These are phyloP conservation scores for Phyllosticta citribraziliensis DNA, from an alignment of 2,329 filamentous ascomycete genomes.

Conservation along the genomic window DNA sequence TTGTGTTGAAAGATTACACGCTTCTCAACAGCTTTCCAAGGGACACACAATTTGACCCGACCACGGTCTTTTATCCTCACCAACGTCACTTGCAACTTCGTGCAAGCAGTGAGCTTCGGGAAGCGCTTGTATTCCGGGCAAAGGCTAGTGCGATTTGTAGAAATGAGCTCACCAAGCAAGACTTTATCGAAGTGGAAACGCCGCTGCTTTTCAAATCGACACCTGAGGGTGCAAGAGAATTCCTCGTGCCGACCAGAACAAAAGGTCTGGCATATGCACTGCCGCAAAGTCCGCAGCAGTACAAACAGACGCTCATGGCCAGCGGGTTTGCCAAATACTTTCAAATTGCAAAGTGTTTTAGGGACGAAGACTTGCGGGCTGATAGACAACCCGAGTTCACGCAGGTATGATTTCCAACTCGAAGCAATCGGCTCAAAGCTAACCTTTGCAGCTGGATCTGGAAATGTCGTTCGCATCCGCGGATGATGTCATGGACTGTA, in stretches of 20 bases:
- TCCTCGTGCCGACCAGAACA: slow-evolving; percentile 77
- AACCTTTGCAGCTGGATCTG: slow-evolving; percentile 59
- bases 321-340: slow-evolving; percentile 75
- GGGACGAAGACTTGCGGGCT: slow-evolving; percentile 85
- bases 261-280: slow-evolving; percentile 76
- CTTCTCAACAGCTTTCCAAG: slow-evolving; percentile 64
- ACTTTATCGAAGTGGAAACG: slow-evolving; percentile 77
- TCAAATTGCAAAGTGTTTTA: slow-evolving; percentile 89
- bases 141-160: slow-evolving; percentile 46
- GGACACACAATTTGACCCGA: slow-evolving; percentile 65
- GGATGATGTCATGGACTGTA: slow-evolving; percentile 54
- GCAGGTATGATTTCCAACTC: slow-evolving; percentile 46
- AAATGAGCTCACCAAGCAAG: slow-evolving; percentile 42
- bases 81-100: slow-evolving; percentile 78
- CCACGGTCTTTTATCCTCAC: slow-evolving; percentile 63
- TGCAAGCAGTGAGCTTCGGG: slow-evolving; percentile 56
- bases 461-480: slow-evolving; percentile 82
- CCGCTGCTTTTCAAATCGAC: slow-evolving; percentile 96
- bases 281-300: slow-evolving; percentile 94
- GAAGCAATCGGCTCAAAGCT: neutral
- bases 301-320: slow-evolving; percentile 96
- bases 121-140: slow-evolving; percentile 62
- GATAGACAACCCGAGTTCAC: slow-evolving; percentile 97
- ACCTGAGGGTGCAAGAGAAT: slow-evolving; percentile 88
- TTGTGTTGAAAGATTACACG: slow-evolving; percentile 53